A percentile compares a stretch with the other conserved stretches of the same genome.
Evolutionary conservation across 2,329 filamentous ascomycete species (phyloP).

Genomic region (Rutstroemia sydowiana): DNA sequence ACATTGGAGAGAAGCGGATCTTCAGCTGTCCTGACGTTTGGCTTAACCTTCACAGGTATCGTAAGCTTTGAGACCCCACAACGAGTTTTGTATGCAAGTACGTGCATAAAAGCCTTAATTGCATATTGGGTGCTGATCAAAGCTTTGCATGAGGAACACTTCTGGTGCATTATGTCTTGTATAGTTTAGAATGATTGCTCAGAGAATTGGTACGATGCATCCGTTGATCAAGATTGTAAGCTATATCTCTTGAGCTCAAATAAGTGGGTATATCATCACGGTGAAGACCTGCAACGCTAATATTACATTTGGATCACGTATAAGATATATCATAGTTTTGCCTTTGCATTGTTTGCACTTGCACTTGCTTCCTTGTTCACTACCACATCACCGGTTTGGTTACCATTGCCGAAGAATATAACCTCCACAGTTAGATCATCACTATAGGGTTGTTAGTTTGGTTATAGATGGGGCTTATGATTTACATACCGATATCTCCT

Average conservation of each 20-base stretch:
- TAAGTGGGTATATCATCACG: background rate
- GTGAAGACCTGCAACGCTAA: background rate
- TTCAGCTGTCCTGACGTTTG: too few species aligned
- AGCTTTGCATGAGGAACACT: too few species aligned
- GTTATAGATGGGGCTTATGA: background rate
- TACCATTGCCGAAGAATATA: conserved; percentile 89
- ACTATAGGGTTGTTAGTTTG: conserved; percentile 37
- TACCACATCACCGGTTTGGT: conserved; percentile 69
- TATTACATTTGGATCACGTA: background rate
- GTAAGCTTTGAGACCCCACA: too few species aligned
- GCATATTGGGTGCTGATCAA: too few species aligned
- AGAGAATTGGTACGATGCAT: too few species aligned
- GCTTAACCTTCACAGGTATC: too few species aligned
- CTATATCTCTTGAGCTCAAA: background rate
- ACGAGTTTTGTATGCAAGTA: too few species aligned
- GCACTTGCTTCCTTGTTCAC: conserved; percentile 84
- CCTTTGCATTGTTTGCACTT: conserved; percentile 24
- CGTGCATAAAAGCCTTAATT: too few species aligned
- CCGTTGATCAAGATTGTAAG: too few species aligned
- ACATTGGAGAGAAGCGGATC: too few species aligned
- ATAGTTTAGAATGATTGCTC: too few species aligned
- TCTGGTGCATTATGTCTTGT: too few species aligned
- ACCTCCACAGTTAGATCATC: conserved; percentile 97
- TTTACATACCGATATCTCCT: conserved; percentile 74
- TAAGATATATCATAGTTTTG: conserved; percentile 24